Percentiles rank a stretch among this genome's conserved stretches.
phyloP scores from a whole-genome alignment of 164 flowering plant species.

The Vitis labrusca region DNA sequence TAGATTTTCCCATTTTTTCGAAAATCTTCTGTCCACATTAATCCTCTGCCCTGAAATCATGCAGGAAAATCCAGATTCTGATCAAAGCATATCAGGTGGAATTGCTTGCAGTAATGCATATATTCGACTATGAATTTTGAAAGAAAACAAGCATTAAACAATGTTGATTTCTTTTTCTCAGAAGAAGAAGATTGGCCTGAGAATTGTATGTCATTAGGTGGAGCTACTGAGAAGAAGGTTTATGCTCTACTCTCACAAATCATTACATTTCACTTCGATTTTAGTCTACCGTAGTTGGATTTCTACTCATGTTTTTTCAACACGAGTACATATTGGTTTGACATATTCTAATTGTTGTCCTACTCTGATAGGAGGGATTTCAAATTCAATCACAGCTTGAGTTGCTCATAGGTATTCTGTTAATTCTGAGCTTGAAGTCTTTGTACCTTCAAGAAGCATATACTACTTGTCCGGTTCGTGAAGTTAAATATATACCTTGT shows the following conservation, averaged over 20 bases:
- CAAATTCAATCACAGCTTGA: conserved; percentile 41
- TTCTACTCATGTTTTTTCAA: neutral
- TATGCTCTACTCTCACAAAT: too few species aligned
- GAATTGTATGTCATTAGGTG: conserved; percentile 15
- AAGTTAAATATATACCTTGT: too few species aligned
- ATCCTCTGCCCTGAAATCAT: neutral
- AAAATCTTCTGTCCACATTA: too few species aligned
- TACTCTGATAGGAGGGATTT: conserved; percentile 20
- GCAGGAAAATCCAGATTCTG: conserved; percentile 36
- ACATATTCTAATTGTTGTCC: neutral
- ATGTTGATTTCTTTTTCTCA: neutral
- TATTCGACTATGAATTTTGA: neutral
- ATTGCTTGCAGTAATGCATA: neutral
- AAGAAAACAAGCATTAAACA: neutral
- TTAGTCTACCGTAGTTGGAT: neutral
- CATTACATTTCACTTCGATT: neutral
- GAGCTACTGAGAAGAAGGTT: conserved; percentile 16
- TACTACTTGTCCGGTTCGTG: too few species aligned
- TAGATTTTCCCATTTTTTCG: too few species aligned
- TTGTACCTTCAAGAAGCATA: neutral
- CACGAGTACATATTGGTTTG: neutral
- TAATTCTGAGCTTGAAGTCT: neutral
- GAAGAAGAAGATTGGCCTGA: conserved; percentile 41
- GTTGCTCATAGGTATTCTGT: conserved; percentile 34
- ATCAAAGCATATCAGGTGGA: conserved; percentile 52